A percentile compares a stretch with the other conserved stretches of the same genome.
phyloP scores from a whole-genome alignment of 2,329 filamentous ascomycete genomes.

The Colletotrichum gigasporum region DNA sequence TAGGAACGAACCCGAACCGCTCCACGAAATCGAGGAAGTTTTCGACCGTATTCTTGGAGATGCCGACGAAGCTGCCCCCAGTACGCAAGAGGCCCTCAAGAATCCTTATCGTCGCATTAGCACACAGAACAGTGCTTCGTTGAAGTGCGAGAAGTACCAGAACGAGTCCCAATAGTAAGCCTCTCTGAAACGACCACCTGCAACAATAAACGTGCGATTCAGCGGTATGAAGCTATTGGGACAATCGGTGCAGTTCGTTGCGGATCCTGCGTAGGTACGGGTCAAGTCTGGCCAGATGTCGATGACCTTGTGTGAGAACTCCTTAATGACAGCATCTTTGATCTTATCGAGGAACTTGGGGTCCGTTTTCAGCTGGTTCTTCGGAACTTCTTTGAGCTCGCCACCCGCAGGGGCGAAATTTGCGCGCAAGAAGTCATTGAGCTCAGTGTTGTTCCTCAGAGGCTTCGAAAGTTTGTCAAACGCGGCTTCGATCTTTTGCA shows the following conservation, averaged over 20 bases:
- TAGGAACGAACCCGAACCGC: conserved; percentile 72
- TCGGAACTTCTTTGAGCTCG: conserved; percentile 66
- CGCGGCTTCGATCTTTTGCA: conserved; percentile 69
- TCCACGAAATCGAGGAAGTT: conserved; percentile 76
- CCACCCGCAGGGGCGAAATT: conserved; percentile 72
- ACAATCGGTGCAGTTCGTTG: conserved; percentile 65
- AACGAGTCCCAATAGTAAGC: conserved; percentile 78
- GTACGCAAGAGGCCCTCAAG: conserved; percentile 72
- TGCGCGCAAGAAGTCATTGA: conserved; percentile 68
- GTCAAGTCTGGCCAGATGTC: conserved; percentile 76
- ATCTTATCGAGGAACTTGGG: conserved; percentile 67
- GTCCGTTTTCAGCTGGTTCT: conserved; percentile 61
- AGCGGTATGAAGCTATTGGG: conserved; percentile 73
- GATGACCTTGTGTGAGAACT: conserved; percentile 72
- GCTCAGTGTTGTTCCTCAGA: conserved; percentile 69
- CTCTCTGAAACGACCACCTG: conserved; percentile 76
- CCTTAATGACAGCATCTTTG: conserved; percentile 64
- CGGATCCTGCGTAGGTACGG: conserved; percentile 62
- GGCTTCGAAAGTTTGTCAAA: conserved; percentile 69
- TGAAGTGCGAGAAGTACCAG: too few relatives aligned
- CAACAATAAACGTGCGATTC: conserved; percentile 75
- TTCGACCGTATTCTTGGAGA: conserved; percentile 74
- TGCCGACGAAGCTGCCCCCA: conserved; percentile 68
- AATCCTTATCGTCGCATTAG: too few relatives aligned
- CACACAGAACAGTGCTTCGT: too few relatives aligned